Percentiles rank a stretch among this genome's conserved stretches.
Evolutionary conservation across 106 monocot species (phyloP).

Genomic region (Agapanthus africanus): DNA sequence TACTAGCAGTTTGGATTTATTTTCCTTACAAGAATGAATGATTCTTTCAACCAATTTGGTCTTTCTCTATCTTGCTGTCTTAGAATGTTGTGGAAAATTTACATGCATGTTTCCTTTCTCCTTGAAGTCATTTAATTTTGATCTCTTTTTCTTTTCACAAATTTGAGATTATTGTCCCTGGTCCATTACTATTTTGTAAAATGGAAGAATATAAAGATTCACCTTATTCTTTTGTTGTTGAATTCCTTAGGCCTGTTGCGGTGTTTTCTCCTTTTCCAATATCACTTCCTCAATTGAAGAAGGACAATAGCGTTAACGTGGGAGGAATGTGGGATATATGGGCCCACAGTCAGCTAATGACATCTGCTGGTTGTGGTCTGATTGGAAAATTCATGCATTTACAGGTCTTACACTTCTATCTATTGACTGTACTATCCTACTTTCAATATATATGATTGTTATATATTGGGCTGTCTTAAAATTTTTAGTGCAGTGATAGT

Average conservation of each 20-base stretch:
- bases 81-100: too few relatives aligned
- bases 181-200: neutral
- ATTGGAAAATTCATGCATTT: slow-evolving; percentile 60
- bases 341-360: slow-evolving; percentile 55
- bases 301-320: slow-evolving; percentile 9
- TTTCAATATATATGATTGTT: neutral
- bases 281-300: slow-evolving; percentile 5
- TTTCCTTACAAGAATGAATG: too few relatives aligned
- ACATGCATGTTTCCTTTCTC: neutral
- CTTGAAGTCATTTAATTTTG: neutral
- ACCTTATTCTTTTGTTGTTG: slow-evolving; percentile 4
- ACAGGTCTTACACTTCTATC: slow-evolving; percentile 30
- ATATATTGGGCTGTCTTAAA: neutral
- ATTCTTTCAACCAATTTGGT: too few relatives aligned
- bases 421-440: neutral
- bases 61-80: too few relatives aligned
- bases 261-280: slow-evolving; percentile 65
- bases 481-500: neutral
- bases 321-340: slow-evolving; percentile 73
- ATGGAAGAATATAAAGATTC: neutral
- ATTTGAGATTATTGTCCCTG: neutral
- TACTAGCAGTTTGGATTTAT: too few relatives aligned
- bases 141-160: neutral
- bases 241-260: slow-evolving; percentile 48
- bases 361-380: slow-evolving; percentile 67